Percentiles rank a stretch among this genome's conserved stretches.
Evolutionary conservation across 176 grass and related monocot species (phyloP).

Genomic region (Juncus effusus): DNA sequence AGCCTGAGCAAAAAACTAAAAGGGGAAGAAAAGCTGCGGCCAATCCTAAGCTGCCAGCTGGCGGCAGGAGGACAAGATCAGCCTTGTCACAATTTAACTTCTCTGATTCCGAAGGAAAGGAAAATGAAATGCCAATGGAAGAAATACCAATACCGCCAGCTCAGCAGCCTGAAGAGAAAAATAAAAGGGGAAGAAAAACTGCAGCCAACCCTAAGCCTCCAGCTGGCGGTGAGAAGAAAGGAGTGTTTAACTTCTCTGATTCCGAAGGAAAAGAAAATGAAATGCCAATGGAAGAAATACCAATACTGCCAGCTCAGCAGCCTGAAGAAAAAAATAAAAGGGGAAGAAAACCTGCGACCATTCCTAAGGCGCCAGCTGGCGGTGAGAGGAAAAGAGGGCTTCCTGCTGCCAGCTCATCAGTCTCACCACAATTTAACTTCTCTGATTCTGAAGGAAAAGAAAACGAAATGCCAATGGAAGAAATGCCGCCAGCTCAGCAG

Average conservation of each 20-base stretch:
- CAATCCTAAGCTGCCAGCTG: conserved; percentile 10
- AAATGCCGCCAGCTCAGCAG: background rate
- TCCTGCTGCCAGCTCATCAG: background rate
- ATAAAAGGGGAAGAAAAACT: conserved; percentile 42
- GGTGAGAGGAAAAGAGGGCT: conserved; percentile 20
- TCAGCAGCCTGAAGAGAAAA: conserved; percentile 35
- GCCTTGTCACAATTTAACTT: background rate
- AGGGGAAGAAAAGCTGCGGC: conserved; percentile 44
- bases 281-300: conserved; percentile 12
- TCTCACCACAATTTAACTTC: background rate
- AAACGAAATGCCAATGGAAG: conserved; percentile 21
- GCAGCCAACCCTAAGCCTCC: conserved; percentile 26
- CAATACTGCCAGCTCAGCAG: background rate
- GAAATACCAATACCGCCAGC: conserved; percentile 19
- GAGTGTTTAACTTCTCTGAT: conserved; percentile 20
- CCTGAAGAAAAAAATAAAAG: conserved; percentile 40
- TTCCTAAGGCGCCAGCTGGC: conserved; percentile 6
- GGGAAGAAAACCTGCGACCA: conserved; percentile 43
- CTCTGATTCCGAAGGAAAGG: conserved; percentile 13
- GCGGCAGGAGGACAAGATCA: conserved; percentile 8
- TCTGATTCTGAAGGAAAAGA: conserved; percentile 21
- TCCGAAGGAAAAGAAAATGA: conserved; percentile 28
- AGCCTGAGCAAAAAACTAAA: conserved; percentile 34
- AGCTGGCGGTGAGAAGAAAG: conserved; percentile 14
- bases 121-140: conserved; percentile 26